Evolutionary conservation across 2,329 filamentous ascomycete species (phyloP), one percentile per base, ranked within the genome.

Genomic region (Raffaelea ambrosiae): DNA sequence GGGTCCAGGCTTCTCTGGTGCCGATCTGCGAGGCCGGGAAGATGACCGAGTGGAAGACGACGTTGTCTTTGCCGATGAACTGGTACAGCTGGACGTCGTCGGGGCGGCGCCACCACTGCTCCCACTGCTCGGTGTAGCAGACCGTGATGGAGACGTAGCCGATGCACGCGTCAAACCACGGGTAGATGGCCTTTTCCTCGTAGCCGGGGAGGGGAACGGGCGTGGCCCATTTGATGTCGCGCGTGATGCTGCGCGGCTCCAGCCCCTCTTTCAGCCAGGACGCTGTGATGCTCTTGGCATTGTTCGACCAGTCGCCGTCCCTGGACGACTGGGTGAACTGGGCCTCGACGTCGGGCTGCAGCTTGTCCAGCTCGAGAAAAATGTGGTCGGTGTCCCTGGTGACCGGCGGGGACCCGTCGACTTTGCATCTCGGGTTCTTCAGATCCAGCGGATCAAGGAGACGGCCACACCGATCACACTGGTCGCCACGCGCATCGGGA

Each of bases 101-200:
- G 0, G 93, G 85, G 60, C 84, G 82, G 90, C 90, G 95, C 90
- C 90, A 96, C 61, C 86, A 77, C 70, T 95, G 83, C 89, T 90
- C 95, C 84, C 84, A 88, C 9, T 63, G 62, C 48, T 77, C 74
- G 7, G 89, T 95, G 65, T 94, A 95, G 57, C 81, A 89, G 55
- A 87, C 88, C 1, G 90, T 95, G 57, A 96, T 95, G 2, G 88
- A 94, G 20, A 88, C 83, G 63, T 96, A 96, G 20, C 90, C 90
- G 60, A 95, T 95, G 88, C 61, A 95, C 90, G 88, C 84, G 88
- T 59, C 57, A 44, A 61, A 60, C 63, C 64, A 70, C 51, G 95
- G 88, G 61, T 96, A 95, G 55, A 95, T 81, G 53, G 95, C 90
- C 71, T 79, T 79, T 54, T 71, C 68, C 36, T 68, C 66, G 55